A percentile compares a stretch with the other conserved stretches of the same genome.
Conservation (phyloP, 495 filamentous ascomycete genomes). For the Neurospora sp. region DNA sequence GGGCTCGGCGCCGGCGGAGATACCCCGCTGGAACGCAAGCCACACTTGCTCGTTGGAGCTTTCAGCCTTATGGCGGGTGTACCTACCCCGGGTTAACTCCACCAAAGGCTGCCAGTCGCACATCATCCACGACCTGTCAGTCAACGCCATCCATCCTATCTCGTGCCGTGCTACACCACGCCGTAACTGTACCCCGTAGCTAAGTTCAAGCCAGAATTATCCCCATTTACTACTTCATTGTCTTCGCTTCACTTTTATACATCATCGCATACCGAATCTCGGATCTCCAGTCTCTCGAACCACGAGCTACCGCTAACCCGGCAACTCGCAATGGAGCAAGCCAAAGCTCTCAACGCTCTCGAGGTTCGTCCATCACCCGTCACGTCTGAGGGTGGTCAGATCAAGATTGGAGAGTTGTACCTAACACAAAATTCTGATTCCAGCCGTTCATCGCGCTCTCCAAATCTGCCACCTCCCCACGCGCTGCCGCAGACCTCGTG, state of each 20-base stretch:
- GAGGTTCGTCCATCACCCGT: conserved; percentile 29
- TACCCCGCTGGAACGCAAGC: neutral
- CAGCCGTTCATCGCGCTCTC: conserved; percentile 82
- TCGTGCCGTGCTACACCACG: neutral
- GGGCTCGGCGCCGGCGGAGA: neutral
- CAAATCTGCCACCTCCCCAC: conserved; percentile 73
- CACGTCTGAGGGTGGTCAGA: neutral
- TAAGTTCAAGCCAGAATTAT: neutral
- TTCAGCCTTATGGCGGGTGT: neutral
- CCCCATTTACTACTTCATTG: neutral
- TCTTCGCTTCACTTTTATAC: neutral
- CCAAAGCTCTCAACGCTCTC: conserved; percentile 75
- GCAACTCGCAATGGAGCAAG: conserved; percentile 61
- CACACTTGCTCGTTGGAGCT: neutral
- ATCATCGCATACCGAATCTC: neutral
- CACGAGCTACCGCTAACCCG: neutral
- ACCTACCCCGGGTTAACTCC: neutral
- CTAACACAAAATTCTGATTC: conserved; percentile 1
- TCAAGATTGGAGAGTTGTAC: neutral
- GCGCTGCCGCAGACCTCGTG: conserved; percentile 77
- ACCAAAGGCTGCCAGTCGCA: neutral
- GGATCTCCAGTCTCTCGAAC: neutral
- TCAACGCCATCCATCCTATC: neutral
- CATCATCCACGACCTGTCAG: neutral
- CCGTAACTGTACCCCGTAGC: neutral